phyloP scores from a whole-genome alignment of 371 early-diverging fungal species.

The Apophysomyces elegans region DNA sequence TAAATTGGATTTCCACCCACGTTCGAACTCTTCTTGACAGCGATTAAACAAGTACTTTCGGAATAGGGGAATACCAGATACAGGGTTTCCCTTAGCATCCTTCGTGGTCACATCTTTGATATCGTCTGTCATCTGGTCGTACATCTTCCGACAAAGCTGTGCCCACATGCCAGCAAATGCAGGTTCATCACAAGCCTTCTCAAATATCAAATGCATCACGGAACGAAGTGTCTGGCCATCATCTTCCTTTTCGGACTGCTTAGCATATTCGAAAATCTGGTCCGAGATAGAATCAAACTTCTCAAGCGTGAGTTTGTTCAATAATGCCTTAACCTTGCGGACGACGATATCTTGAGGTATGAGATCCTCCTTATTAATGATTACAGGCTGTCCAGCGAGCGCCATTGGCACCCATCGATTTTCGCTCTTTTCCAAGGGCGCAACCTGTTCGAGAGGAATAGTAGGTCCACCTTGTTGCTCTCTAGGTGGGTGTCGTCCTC shows the following conservation, averaged over 20 bases:
- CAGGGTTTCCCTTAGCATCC: constrained; percentile 55
- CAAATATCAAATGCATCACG: constrained; percentile 86
- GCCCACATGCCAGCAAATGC: constrained; percentile 92
- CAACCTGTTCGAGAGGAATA: constrained; percentile 68
- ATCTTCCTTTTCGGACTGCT: constrained; percentile 67
- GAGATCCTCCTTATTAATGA: constrained; percentile 39
- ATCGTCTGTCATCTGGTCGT: constrained; percentile 58
- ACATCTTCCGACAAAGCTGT: constrained; percentile 77
- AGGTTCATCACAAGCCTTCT: constrained; percentile 95
- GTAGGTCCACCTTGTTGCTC: constrained; percentile 58
- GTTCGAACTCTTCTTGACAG: constrained; percentile 91
- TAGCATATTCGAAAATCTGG: constrained; percentile 83
- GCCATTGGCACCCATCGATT: constrained; percentile 82
- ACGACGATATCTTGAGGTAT: constrained; percentile 65
- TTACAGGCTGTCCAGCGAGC: constrained; percentile 27
- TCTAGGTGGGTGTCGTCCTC: constrained; percentile 47
- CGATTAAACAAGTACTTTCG: constrained; percentile 88
- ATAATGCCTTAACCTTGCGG: constrained; percentile 84
- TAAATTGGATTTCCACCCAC: constrained; percentile 74
- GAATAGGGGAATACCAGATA: constrained; percentile 76
- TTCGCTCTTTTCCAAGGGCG: constrained; percentile 79
- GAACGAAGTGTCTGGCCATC: constrained; percentile 74
- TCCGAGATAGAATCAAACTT: constrained; percentile 86
- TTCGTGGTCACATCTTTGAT: constrained; percentile 55
- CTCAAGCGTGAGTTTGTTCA: constrained; percentile 96